Evolutionary conservation across 768 basidiomycete genomes (phyloP).

Genomic region (Mrakia frigida): DNA sequence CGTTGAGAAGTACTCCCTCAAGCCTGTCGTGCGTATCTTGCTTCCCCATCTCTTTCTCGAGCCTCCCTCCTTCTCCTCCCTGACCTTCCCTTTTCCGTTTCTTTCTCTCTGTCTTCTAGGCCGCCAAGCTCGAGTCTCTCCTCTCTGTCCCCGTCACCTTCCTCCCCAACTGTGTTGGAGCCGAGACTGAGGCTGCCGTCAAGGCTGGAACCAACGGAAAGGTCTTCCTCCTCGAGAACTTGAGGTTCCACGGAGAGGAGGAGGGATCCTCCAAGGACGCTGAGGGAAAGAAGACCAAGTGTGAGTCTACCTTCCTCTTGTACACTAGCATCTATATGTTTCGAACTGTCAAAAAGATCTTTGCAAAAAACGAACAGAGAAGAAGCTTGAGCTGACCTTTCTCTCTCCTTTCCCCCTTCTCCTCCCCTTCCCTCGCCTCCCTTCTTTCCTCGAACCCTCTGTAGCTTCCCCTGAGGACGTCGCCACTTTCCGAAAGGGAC

Average conservation of each 20-base stretch:
- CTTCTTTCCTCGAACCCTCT: background rate
- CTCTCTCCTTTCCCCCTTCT: too few relatives aligned
- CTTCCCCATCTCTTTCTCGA: background rate
- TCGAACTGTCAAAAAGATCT: too few relatives aligned
- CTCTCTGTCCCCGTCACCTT: slow-evolving; percentile 72
- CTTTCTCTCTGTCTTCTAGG: slow-evolving; percentile 35
- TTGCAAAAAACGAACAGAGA: background rate
- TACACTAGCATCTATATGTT: background rate
- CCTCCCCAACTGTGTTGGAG: slow-evolving; percentile 76
- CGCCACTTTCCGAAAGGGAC: slow-evolving; percentile 72
- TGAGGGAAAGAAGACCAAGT: slow-evolving; percentile 91
- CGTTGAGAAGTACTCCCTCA: slow-evolving; percentile 81
- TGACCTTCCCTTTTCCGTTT: background rate
- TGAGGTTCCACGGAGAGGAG: slow-evolving; percentile 97
- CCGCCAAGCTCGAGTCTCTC: slow-evolving; percentile 68
- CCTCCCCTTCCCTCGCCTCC: background rate
- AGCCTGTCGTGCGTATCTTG: slow-evolving; percentile 54
- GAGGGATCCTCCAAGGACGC: slow-evolving; percentile 91
- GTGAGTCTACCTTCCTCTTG: slow-evolving; percentile 33
- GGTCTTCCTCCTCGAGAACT: slow-evolving; percentile 91
- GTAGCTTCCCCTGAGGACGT: slow-evolving; percentile 68
- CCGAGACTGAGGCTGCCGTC: slow-evolving; percentile 74
- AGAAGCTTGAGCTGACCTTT: background rate
- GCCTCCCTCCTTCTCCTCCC: background rate
- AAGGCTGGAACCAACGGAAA: slow-evolving; percentile 53